These are phyloP conservation scores for Zasmidium angulare DNA, from an alignment of 2,329 filamentous ascomycete species.

Conservation along the genomic window DNA sequence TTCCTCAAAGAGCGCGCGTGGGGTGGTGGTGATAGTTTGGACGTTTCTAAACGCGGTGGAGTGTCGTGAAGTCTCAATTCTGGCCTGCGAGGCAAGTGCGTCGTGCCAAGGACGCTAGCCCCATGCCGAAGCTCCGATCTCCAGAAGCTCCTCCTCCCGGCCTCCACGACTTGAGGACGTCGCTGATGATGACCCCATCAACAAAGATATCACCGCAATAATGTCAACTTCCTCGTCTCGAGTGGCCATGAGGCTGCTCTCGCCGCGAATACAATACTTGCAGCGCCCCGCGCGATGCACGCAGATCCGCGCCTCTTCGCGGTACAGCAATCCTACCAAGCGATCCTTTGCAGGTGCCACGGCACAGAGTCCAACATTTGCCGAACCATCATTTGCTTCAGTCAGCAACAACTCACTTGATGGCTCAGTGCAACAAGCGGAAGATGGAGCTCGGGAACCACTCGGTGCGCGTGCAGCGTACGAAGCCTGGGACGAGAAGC, in stretches of 20 bases:
- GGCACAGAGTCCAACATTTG: slow-evolving; percentile 24
- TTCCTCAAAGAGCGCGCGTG: slow-evolving; percentile 28
- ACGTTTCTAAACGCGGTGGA: background rate
- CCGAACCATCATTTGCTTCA: slow-evolving; percentile 10
- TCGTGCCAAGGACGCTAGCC: too few relatives aligned
- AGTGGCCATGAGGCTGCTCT: slow-evolving; percentile 32
- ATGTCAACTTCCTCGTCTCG: slow-evolving; percentile 29
- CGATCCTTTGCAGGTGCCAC: slow-evolving; percentile 27
- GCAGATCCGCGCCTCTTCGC: slow-evolving; percentile 32
- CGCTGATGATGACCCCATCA: background rate
- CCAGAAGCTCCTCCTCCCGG: background rate
- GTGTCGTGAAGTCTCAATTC: background rate
- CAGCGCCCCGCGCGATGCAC: slow-evolving; percentile 19
- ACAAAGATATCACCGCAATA: background rate
- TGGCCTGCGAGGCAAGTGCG: background rate
- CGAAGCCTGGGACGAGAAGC: slow-evolving; percentile 30
- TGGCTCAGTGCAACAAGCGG: background rate
- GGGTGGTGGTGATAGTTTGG: slow-evolving; percentile 1
- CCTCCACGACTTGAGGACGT: background rate
- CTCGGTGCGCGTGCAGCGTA: slow-evolving; percentile 27
- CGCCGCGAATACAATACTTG: slow-evolving; percentile 27
- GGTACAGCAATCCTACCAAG: slow-evolving; percentile 37
- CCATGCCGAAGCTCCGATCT: background rate
- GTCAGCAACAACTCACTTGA: slow-evolving; percentile 10
- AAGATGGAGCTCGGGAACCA: slow-evolving; percentile 17